These are phyloP conservation scores for Corchorus capsularis DNA, from an alignment of 345 rosid genomes.

Conservation along the genomic window DNA sequence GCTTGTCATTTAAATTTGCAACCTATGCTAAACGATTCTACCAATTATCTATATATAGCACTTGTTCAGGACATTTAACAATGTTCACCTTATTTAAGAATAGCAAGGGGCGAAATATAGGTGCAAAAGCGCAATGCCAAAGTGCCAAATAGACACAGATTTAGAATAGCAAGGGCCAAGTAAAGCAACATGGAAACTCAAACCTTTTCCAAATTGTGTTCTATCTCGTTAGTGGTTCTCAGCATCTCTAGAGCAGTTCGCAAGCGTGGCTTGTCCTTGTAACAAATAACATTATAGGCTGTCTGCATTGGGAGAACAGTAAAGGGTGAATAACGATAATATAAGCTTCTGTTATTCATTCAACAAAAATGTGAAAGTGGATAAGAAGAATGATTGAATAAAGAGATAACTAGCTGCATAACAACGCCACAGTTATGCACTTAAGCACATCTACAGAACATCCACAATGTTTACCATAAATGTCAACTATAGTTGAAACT, in stretches of 20 bases:
- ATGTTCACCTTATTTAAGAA: neutral
- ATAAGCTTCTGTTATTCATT: neutral
- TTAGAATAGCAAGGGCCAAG: neutral
- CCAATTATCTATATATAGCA: neutral
- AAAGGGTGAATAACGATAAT: neutral
- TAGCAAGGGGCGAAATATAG: neutral
- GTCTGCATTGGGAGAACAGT: constrained; percentile 47
- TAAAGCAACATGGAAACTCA: neutral
- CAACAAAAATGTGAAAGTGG: neutral
- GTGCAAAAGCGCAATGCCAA: neutral
- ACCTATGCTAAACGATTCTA: neutral
- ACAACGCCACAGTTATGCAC: neutral
- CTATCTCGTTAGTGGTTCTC: constrained; percentile 70
- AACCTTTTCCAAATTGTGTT: constrained; percentile 60
- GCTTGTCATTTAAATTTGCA: neutral
- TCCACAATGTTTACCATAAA: neutral
- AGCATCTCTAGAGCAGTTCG: constrained; percentile 82
- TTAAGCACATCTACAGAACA: neutral
- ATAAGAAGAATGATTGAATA: neutral
- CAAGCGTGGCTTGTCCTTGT: constrained; percentile 80
- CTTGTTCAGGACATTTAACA: neutral
- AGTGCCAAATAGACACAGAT: neutral
- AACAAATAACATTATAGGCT: constrained; percentile 68
- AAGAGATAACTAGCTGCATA: neutral
- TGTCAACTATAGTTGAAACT: neutral